Base-by-base conservation (phyloP, 371 early-diverging fungal genomes). In the Parasitella parasitica region DNA sequence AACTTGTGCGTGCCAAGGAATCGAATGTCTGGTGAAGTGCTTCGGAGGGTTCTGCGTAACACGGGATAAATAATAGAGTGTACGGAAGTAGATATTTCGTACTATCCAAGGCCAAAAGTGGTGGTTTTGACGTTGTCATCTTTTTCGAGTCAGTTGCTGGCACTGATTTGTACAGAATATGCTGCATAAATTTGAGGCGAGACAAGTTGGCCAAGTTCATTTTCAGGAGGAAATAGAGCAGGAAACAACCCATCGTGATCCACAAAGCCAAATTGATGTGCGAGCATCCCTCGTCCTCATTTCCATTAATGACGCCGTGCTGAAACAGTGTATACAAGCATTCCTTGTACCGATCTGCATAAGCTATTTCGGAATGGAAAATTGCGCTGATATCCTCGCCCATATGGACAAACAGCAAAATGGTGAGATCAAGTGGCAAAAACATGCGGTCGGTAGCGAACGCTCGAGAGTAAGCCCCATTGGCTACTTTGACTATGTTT, bases 371-470 rank as follows among this genome's bases (percentile, higher is more conserved):
- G n/a, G 52, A 35, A 26, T 63, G 32, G 53, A 77, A 72, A 11
- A 59, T 49, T 4, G 61, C 41, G 9, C 72, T 72, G 27, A 81
- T 78, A 38, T 81, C 82, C 28, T 60, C 37, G 0, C 82, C 82
- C 73, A 63, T 34, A 37, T 56, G 38, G 0, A 48, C 38, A 28
- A 73, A 77, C 2, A 81, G 62, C 4, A 75, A 20, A 22, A 65
- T 67, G 1, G 76, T 78, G 32, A 81, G 57, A 50, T 78, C 75
- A 6, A 78, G 61, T 1, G 79, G 79, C 22, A 81, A 49, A 46
- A 78, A 78, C 77, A 81, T 77, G 8, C 82, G 75, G 15, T 81
- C 79, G 1, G 72, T 41, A 11, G 72, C 77, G 60, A 78, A 73
- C 11, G 76, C 63, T 1, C 82, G 73, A 26, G 77, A 75, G 50